These are phyloP conservation scores for Suhomyces xylopsoci DNA, from an alignment of 805 yeast genomes.

Conservation along the genomic window DNA sequence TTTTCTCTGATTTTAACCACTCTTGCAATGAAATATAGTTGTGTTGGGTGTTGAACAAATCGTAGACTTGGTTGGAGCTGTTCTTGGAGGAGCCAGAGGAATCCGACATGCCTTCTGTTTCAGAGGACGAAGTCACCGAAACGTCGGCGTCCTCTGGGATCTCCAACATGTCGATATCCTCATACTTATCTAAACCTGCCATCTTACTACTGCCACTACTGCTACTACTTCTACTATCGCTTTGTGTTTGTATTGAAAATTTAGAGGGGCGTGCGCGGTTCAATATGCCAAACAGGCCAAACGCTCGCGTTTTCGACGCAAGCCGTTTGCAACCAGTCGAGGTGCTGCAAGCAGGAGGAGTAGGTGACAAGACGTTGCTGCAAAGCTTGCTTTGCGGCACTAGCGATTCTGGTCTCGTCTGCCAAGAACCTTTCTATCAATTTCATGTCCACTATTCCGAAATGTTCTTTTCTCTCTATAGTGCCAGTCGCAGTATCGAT, in stretches of 20 bases:
- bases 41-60: conserved; percentile 11
- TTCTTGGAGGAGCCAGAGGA: conserved; percentile 5
- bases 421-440: not conserved
- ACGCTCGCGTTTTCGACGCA: not conserved
- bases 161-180: conserved; percentile 44
- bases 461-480: not conserved
- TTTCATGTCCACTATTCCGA: not conserved
- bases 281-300: not conserved
- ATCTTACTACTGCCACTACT: not conserved
- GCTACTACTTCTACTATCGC: not conserved
- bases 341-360: not conserved
- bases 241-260: not conserved
- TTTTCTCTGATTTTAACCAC: conserved; percentile 40
- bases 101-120: conserved; percentile 17
- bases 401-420: not conserved
- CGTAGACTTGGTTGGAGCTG: not conserved
- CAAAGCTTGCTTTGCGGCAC: not conserved
- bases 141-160: conserved; percentile 33
- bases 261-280: conserved; percentile 1
- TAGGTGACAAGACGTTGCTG: not conserved
- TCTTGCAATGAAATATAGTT: conserved; percentile 42
- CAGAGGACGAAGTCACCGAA: conserved; percentile 14
- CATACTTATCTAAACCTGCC: conserved; percentile 11
- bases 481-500: not conserved
- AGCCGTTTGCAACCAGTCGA: not conserved